phyloP scores from a whole-genome alignment of 768 basidiomycete genomes.

The Termitomyces titanicus region DNA sequence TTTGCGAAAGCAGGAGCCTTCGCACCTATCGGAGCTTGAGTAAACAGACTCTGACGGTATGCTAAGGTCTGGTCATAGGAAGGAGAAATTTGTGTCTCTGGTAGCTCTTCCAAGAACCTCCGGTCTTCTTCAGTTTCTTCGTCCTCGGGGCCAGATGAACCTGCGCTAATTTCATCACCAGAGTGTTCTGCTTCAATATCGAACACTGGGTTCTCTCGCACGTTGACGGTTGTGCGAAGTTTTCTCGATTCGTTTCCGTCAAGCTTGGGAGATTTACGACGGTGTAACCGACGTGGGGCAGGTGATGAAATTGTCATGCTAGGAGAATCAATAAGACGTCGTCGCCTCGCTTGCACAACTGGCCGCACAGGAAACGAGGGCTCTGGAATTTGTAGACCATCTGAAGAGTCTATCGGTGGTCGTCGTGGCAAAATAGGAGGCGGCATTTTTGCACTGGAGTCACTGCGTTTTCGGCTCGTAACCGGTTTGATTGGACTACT shows the following conservation, averaged over 20 bases:
- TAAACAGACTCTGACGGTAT: conserved; percentile 71
- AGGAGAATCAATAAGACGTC: conserved; percentile 24
- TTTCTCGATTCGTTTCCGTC: conserved; percentile 11
- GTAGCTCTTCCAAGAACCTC: conserved; percentile 58
- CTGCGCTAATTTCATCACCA: conserved; percentile 72
- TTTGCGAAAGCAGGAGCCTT: conserved; percentile 52
- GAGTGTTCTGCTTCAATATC: conserved; percentile 77
- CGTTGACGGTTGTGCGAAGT: background rate
- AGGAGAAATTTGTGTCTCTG: conserved; percentile 63
- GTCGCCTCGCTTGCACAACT: conserved; percentile 15
- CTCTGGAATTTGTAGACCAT: conserved; percentile 15
- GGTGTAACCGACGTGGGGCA: conserved; percentile 34
- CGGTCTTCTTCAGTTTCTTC: conserved; percentile 68
- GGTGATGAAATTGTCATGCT: conserved; percentile 25
- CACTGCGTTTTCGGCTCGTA: background rate
- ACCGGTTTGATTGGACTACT: conserved; percentile 12
- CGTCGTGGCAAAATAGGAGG: conserved; percentile 23
- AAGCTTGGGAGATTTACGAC: conserved; percentile 28
- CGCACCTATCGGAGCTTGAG: conserved; percentile 50
- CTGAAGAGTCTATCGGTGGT: conserved; percentile 12
- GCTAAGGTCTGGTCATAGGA: conserved; percentile 71
- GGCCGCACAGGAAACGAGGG: conserved; percentile 27
- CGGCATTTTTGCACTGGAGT: conserved; percentile 18
- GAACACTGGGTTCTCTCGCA: conserved; percentile 38
- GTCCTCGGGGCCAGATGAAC: conserved; percentile 51